A percentile compares a stretch with the other conserved stretches of the same genome.
Evolutionary conservation across 2,329 filamentous ascomycete species (phyloP).

Genomic region (Westerdykella ornata): DNA sequence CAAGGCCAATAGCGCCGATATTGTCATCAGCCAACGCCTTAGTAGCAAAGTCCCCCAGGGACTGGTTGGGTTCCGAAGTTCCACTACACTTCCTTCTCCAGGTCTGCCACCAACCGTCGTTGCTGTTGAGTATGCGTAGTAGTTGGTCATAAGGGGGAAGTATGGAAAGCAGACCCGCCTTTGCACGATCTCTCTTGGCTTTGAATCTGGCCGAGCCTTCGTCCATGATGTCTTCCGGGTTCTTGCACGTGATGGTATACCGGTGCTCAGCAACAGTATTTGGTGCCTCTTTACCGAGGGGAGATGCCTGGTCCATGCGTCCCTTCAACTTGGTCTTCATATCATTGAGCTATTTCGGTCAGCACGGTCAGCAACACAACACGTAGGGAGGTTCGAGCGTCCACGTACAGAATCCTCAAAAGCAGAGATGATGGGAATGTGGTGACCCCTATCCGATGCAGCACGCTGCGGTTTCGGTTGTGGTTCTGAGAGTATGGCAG

Average conservation of each 20-base stretch:
- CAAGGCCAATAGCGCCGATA: constrained; percentile 33
- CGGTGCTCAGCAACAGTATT: constrained; percentile 10
- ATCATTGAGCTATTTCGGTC: constrained; percentile 28
- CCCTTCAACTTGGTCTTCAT: constrained; percentile 28
- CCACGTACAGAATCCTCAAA: constrained; percentile 36
- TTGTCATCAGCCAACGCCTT: constrained; percentile 41
- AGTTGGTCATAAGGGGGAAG: constrained; percentile 34
- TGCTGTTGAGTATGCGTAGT: constrained; percentile 27
- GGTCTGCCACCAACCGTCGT: constrained; percentile 40
- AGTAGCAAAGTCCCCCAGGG: constrained; percentile 38
- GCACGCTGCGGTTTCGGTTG: constrained; percentile 18
- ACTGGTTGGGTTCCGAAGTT: constrained; percentile 35
- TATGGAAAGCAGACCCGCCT: constrained; percentile 30
- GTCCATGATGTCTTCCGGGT: constrained; percentile 23
- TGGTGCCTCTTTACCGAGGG: not conserved
- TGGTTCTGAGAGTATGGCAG: constrained; percentile 10
- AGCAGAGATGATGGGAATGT: constrained; percentile 35
- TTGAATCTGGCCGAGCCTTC: constrained; percentile 14
- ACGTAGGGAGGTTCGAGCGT: not conserved
- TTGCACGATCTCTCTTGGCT: constrained; percentile 32
- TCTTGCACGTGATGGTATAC: constrained; percentile 27
- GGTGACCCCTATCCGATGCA: constrained; percentile 23
- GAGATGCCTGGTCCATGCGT: constrained; percentile 10
- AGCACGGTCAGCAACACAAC: constrained; percentile 6
- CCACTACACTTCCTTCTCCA: constrained; percentile 41